phyloP scores from a whole-genome alignment of 116 monocot species.

The Posidonia oceanica region DNA sequence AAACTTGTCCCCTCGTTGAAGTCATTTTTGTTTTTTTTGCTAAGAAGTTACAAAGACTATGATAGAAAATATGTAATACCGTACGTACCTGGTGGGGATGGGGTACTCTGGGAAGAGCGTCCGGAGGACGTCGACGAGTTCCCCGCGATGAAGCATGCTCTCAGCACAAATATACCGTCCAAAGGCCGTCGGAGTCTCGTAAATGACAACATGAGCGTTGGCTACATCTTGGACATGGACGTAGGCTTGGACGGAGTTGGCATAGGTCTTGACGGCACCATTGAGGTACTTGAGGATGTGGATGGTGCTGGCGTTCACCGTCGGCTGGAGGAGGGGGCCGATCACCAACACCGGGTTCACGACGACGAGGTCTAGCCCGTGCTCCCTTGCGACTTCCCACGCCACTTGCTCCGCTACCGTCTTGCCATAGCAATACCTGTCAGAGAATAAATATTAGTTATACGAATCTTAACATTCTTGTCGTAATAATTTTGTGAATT shows the following conservation, averaged over 20 bases:
- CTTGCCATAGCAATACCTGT: conserved; percentile 61
- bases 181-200: conserved; percentile 26
- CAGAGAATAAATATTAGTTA: neutral
- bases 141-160: conserved; percentile 69
- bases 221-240: conserved; percentile 81
- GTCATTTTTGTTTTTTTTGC: no score
- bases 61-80: no score
- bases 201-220: conserved; percentile 54
- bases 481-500: no score
- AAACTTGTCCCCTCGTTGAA: no score
- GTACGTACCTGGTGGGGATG: conserved; percentile 47
- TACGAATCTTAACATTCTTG: no score
- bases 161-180: conserved; percentile 69
- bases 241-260: conserved; percentile 81
- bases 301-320: conserved; percentile 56
- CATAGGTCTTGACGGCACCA: conserved; percentile 62
- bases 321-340: conserved; percentile 64
- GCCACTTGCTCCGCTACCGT: conserved; percentile 77
- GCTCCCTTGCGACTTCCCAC: conserved; percentile 30
- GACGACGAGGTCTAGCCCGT: conserved; percentile 61
- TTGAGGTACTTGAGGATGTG: conserved; percentile 80
- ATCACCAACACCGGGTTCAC: conserved; percentile 72
- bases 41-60: no score
- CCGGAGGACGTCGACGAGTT: conserved; percentile 61
- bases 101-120: conserved; percentile 72